phyloP scores from a whole-genome alignment of 306 rosid species.

The Clitoria ternatea region DNA sequence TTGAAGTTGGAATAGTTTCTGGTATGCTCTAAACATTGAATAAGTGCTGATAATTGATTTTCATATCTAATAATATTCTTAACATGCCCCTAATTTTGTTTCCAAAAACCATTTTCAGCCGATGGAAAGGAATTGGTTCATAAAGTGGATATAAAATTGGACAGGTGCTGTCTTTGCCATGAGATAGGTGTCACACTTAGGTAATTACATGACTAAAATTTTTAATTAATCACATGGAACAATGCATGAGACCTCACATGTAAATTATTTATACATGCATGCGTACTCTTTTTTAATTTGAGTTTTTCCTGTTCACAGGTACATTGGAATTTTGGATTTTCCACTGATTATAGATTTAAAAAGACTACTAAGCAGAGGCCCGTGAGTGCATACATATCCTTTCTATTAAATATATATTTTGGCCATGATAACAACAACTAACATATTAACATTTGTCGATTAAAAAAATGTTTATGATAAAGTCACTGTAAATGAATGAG shows the following conservation, averaged over 20 bases:
- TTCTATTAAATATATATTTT: neutral
- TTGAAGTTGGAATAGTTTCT: conserved; percentile 58
- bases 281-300: no score
- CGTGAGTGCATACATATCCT: conserved; percentile 35
- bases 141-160: conserved; percentile 50
- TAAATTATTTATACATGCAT: neutral
- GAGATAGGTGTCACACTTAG: conserved; percentile 60
- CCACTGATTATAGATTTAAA: conserved; percentile 53
- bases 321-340: conserved; percentile 59
- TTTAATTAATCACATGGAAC: no score
- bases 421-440: no score
- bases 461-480: no score
- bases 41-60: neutral
- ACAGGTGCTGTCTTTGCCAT: conserved; percentile 50
- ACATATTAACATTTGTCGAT: no score
- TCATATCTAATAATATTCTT: neutral
- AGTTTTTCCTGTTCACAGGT: conserved; percentile 39
- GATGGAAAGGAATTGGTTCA: conserved; percentile 59
- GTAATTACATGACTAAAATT: no score
- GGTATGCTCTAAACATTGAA: conserved; percentile 39
- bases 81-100: neutral
- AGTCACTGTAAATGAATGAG: neutral
- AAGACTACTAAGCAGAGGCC: conserved; percentile 52
- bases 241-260: neutral
- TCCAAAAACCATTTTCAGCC: conserved; percentile 39